phyloP scores from a whole-genome alignment of 2,329 filamentous ascomycete species.

The Emergomyces pasteurianus region DNA sequence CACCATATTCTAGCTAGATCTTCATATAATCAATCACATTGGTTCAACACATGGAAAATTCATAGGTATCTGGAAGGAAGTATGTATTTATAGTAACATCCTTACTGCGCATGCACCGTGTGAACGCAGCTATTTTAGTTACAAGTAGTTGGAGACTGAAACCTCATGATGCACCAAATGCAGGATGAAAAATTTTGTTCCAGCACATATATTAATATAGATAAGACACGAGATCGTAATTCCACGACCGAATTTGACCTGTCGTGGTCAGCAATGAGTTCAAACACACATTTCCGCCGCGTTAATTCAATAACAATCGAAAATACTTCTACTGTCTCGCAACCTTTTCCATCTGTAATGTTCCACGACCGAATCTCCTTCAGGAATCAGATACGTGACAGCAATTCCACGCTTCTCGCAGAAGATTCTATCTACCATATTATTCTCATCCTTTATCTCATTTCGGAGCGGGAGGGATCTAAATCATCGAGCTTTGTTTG shows the following conservation, averaged over 20 bases:
- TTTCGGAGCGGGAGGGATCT: constrained; percentile 6
- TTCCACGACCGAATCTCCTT: not conserved
- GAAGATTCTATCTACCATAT: not conserved
- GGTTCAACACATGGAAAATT: too few relatives aligned
- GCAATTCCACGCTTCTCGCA: not conserved
- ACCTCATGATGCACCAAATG: not conserved
- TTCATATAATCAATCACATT: too few relatives aligned
- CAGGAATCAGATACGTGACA: not conserved
- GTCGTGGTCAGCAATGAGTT: not conserved
- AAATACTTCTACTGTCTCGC: not conserved
- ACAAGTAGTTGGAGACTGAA: not conserved
- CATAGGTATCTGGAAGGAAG: too few relatives aligned
- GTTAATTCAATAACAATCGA: not conserved
- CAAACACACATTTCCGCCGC: not conserved
- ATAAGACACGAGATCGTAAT: not conserved
- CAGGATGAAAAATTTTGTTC: not conserved
- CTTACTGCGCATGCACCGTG: not conserved
- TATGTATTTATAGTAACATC: too few relatives aligned
- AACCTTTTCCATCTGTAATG: not conserved
- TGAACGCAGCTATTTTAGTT: not conserved
- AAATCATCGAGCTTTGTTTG: constrained; percentile 35
- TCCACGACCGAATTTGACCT: not conserved
- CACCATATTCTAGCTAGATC: too few relatives aligned
- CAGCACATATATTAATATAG: not conserved
- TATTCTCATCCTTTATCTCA: constrained; percentile 6